Conservation (phyloP, 2,329 filamentous ascomycete genomes). For the Neopestalotiopsis sp. region DNA sequence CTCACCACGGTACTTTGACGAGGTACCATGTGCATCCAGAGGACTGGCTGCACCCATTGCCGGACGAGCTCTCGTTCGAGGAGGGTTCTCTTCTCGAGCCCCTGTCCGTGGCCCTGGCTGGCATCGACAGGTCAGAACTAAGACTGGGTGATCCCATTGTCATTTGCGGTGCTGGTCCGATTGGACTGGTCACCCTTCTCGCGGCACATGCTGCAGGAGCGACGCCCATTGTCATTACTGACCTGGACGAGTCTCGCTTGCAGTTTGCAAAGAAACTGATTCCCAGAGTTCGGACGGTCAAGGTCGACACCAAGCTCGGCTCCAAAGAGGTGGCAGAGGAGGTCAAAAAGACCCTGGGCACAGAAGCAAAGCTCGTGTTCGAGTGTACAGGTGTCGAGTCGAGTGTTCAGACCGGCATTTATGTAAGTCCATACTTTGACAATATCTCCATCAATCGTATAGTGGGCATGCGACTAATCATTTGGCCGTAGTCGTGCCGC, state of each 20-base stretch:
- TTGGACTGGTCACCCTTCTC: conserved; percentile 43
- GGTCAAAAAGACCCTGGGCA: not conserved
- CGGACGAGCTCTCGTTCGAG: conserved; percentile 39
- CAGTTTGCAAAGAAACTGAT: not conserved
- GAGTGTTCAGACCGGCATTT: conserved; percentile 1
- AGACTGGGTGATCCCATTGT: conserved; percentile 43
- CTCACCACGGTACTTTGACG: conserved; percentile 42
- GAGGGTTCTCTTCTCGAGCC: conserved; percentile 54
- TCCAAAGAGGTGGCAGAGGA: not conserved
- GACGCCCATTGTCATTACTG: conserved; percentile 44
- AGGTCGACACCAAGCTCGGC: conserved; percentile 1
- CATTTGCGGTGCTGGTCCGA: conserved; percentile 41
- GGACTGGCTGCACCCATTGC: conserved; percentile 44
- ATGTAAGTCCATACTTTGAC: not conserved
- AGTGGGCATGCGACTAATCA: not conserved
- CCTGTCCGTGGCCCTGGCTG: conserved; percentile 50
- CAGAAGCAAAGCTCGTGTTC: not conserved
- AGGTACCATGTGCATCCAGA: conserved; percentile 42
- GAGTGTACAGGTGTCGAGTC: conserved; percentile 6
- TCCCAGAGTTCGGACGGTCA: not conserved
- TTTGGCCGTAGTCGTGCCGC: not conserved
- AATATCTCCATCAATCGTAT: not conserved
- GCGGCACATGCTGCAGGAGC: conserved; percentile 49
- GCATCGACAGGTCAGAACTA: conserved; percentile 43
- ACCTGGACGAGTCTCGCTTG: not conserved